These are phyloP conservation scores for Pisolithus thermaeus DNA, from an alignment of 1,284 basidiomycete genomes.

Conservation along the genomic window DNA sequence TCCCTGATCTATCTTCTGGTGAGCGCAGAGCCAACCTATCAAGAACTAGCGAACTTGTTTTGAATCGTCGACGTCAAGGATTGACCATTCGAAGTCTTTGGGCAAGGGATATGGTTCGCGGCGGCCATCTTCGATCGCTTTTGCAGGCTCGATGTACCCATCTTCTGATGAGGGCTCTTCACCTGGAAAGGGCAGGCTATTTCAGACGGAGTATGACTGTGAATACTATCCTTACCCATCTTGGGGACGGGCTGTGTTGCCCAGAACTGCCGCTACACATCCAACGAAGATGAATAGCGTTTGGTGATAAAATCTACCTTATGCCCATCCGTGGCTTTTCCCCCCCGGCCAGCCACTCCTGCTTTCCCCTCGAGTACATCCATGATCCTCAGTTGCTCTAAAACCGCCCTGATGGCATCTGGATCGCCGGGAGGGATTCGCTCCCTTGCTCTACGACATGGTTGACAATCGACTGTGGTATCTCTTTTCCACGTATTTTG, in stretches of 20 bases:
- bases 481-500: slow-evolving; percentile 45
- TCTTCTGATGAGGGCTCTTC: slow-evolving; percentile 67
- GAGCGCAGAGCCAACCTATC: not conserved
- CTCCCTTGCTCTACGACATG: slow-evolving; percentile 50
- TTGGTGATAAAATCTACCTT: slow-evolving; percentile 50
- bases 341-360: slow-evolving; percentile 62
- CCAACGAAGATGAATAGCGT: slow-evolving; percentile 1
- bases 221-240: slow-evolving; percentile 41
- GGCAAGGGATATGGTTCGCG: slow-evolving; percentile 90
- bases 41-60: slow-evolving; percentile 46
- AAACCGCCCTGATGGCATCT: slow-evolving; percentile 52
- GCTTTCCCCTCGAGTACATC: slow-evolving; percentile 69
- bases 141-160: slow-evolving; percentile 86
- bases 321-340: slow-evolving; percentile 79
- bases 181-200: slow-evolving; percentile 35
- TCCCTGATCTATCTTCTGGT: slow-evolving; percentile 66
- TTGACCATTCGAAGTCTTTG: slow-evolving; percentile 91
- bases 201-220: slow-evolving; percentile 1
- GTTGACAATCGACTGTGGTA: slow-evolving; percentile 56
- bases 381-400: slow-evolving; percentile 69
- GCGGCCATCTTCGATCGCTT: slow-evolving; percentile 72
- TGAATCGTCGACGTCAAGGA: slow-evolving; percentile 75
- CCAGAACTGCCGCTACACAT: slow-evolving; percentile 69
- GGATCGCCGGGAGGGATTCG: slow-evolving; percentile 44
- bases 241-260: slow-evolving; percentile 93